Conservation (phyloP, 2,329 filamentous ascomycete genomes). For the Pochonia chlamydosporia region DNA sequence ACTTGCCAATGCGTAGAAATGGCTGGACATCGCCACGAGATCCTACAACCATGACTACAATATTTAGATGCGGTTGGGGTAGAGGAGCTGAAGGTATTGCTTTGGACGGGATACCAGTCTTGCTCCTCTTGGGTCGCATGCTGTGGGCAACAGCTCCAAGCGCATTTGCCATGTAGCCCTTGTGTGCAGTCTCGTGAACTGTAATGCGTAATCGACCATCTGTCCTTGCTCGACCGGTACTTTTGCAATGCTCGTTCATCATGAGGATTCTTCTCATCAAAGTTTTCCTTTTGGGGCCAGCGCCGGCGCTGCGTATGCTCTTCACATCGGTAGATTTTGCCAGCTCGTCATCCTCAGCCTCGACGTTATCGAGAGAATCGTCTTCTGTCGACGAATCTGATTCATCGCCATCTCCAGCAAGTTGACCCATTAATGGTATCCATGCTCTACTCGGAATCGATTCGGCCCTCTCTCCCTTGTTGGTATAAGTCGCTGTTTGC, state of each 20-base stretch:
- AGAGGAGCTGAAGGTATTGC: slow-evolving; percentile 22
- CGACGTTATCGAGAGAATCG: neutral
- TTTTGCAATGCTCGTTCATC: slow-evolving; percentile 56
- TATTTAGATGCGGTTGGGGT: slow-evolving; percentile 56
- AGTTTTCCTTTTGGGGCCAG: neutral
- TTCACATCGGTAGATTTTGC: neutral
- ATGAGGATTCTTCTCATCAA: slow-evolving; percentile 1
- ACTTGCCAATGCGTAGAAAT: slow-evolving; percentile 68
- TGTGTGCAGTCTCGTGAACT: slow-evolving; percentile 63
- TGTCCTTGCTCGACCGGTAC: slow-evolving; percentile 57
- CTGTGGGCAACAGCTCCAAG: slow-evolving; percentile 57
- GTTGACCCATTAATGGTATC: slow-evolving; percentile 3
- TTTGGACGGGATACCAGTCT: neutral
- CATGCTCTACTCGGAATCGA: slow-evolving; percentile 9
- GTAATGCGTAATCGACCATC: slow-evolving; percentile 70
- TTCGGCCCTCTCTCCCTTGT: slow-evolving; percentile 5
- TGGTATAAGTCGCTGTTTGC: slow-evolving; percentile 3
- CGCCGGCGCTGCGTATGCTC: neutral
- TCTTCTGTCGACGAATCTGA: slow-evolving; percentile 6
- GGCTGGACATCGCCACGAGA: slow-evolving; percentile 76
- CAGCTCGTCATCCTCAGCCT: neutral
- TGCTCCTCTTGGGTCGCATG: slow-evolving; percentile 12
- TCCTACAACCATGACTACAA: slow-evolving; percentile 80
- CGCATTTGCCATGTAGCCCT: slow-evolving; percentile 68
- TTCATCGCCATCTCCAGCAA: neutral